These are phyloP conservation scores for Obba rivulosa DNA, from an alignment of 768 basidiomycete species.

Conservation along the genomic window DNA sequence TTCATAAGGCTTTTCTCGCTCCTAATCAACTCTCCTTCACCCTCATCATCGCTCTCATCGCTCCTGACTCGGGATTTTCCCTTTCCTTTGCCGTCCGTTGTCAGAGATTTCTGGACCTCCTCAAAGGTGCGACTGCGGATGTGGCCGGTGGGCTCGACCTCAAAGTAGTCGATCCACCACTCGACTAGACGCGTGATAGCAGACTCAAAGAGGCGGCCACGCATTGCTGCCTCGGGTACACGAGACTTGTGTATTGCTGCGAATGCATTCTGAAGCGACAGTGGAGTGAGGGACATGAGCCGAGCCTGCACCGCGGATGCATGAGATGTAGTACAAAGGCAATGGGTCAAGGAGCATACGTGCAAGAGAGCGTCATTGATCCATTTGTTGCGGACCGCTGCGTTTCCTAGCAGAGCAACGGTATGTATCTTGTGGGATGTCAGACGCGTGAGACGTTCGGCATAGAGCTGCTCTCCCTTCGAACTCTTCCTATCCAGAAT, in stretches of 20 bases:
- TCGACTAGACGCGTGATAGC: slow-evolving; percentile 66
- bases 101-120: slow-evolving; percentile 44
- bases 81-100: slow-evolving; percentile 18
- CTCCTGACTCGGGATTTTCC: slow-evolving; percentile 21
- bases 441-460: slow-evolving; percentile 70
- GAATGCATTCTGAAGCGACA: slow-evolving; percentile 77
- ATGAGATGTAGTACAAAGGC: not conserved
- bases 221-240: slow-evolving; percentile 72
- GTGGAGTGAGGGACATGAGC: slow-evolving; percentile 80
- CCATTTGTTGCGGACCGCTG: slow-evolving; percentile 74
- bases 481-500: slow-evolving; percentile 30
- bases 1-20: slow-evolving; percentile 90
- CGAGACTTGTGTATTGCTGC: slow-evolving; percentile 74
- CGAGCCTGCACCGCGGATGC: slow-evolving; percentile 56
- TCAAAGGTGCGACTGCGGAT: slow-evolving; percentile 75
- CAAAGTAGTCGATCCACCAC: slow-evolving; percentile 83
- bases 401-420: slow-evolving; percentile 71
- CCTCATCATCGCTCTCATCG: slow-evolving; percentile 36
- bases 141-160: slow-evolving; percentile 59
- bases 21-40: slow-evolving; percentile 62
- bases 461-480: slow-evolving; percentile 41
- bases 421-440: slow-evolving; percentile 90
- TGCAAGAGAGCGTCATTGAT: slow-evolving; percentile 79
- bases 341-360: slow-evolving; percentile 37
- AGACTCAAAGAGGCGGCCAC: slow-evolving; percentile 84